Percentiles rank a stretch among this genome's conserved stretches.
These are phyloP conservation scores for Monosporascus cannonballus DNA, from an alignment of 2,329 filamentous ascomycete genomes.

Conservation along the genomic window DNA sequence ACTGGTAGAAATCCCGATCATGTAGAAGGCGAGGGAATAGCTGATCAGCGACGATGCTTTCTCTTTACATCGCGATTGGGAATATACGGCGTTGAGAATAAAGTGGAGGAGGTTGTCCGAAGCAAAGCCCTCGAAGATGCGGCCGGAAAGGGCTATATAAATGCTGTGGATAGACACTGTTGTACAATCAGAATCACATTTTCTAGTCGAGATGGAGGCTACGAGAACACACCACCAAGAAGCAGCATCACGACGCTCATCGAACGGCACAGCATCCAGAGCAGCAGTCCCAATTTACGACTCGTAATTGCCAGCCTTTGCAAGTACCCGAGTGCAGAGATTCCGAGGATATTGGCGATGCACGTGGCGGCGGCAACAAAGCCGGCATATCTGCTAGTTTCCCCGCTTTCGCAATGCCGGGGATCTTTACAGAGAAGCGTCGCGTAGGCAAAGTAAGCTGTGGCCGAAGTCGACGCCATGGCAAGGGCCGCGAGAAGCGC, in stretches of 20 bases:
- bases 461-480: neutral
- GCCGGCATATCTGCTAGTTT: neutral
- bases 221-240: neutral
- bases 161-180: slow-evolving; percentile 3
- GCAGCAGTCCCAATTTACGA: neutral
- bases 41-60: slow-evolving; percentile 5
- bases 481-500: too few species aligned
- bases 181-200: neutral
- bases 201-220: too few species aligned
- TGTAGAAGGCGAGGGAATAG: slow-evolving; percentile 9
- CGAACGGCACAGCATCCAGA: neutral
- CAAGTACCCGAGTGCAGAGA: neutral
- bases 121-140: slow-evolving; percentile 12
- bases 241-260: neutral
- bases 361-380: neutral
- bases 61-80: neutral
- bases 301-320: neutral
- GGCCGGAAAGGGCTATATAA: slow-evolving; percentile 5
- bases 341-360: neutral
- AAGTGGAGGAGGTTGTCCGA: slow-evolving; percentile 14
- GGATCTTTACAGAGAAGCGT: neutral
- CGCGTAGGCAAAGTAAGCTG: neutral
- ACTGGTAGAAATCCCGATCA: slow-evolving; percentile 10
- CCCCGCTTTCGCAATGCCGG: neutral
- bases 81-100: slow-evolving; percentile 8